Base-by-base conservation (phyloP, 106 monocot genomes). In the Dendrobium nobile region DNA sequence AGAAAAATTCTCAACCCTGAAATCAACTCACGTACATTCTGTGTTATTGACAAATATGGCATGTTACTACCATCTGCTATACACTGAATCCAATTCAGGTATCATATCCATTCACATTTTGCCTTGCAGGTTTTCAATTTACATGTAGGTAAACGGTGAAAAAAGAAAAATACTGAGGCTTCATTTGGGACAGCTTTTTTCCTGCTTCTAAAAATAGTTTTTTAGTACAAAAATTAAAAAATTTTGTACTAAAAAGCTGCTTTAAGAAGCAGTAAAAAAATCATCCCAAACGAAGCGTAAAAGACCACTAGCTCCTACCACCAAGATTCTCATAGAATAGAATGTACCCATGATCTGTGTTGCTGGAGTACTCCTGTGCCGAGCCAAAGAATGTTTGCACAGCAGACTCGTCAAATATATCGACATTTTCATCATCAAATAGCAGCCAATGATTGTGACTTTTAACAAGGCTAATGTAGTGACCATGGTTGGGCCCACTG, bases 401-500 rank as follows among this genome's bases (percentile, higher is more conserved):
- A 2, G 65, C 54, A 0, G 85, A 81, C 73, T 85, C 85, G 19
- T 85, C 85, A 42, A 85, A 78, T 55, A 82, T 85, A 55, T 85
- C 85, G 15, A 85, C 85, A 78, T 79, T 85, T 41, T 85, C 85
- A 48, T 85, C 85, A 33, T 85, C 85, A 54, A 85, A 81, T 42
- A 65, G 74, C 43, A 82, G 28, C 85, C 85, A 85, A 41, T 81
- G 85, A 27, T 78, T 78, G 58, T 85, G 85, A 24, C 81, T 85
- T 61, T 82, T 85, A 20, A 85, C 81, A 24, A 88, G 83, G 81
- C 88, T 88, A 27, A 88, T 79, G 68, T 88, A 88, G 83, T 88
- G 88, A 22, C 85, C 88, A 45, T 88, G 88, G 56, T 88, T 88
- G 47, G 88, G 85, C 61, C 88, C 88, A 13, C 88, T 88, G 15